Base-by-base conservation (phyloP, 2,329 filamentous ascomycete genomes). In the Camptophora hylomeconis region DNA sequence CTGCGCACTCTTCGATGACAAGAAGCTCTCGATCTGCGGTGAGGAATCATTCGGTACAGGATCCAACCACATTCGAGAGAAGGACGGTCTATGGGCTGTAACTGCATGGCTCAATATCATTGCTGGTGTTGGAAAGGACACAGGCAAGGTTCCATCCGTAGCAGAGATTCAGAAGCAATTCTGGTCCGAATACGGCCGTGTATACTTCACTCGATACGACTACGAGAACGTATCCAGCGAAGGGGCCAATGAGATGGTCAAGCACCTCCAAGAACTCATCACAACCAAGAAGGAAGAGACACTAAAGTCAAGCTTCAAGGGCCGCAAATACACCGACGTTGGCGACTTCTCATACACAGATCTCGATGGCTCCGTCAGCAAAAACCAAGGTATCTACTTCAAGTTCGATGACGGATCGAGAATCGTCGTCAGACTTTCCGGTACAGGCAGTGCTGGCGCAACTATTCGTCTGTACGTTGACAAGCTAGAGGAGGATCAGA, bases 31-130 rank as follows among this genome's bases (percentile, higher is more conserved):
- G 50, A 98, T 98, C 54, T 98, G 89, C 52, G 89, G 89, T 35
- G 89, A 98, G 61, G 89, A 98, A 69, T 89, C 80, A 41, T 98
- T 98, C 56, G 89, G 89, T 44, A 98, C 89, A 7, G 89, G 89
- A 20, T 92, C 81, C 59, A 94, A 98, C 66, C 89, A 98, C 60
- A 93, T 98, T 51, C 83, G 89, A 46, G 89, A 98, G 66, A 98
- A 98, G 72, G 89, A 98, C 51, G 89, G 89, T 38, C 71, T 98
- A 22, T 98, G 89, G 89, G 89, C 89, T 36, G 72, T 98, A 38
- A 80, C 94, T 30, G 89, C 89, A 17, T 98, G 89, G 89, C 65
- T 98, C 48, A 98, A 98, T 67, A 93, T 98, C 57, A 92, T 98
- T 48, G 89, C 89, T 37, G 87, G 82, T 42, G 75, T 95, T 26